These are phyloP conservation scores for Yamagishiella unicocca DNA, from an alignment of 139 green algal species.

Conservation along the genomic window DNA sequence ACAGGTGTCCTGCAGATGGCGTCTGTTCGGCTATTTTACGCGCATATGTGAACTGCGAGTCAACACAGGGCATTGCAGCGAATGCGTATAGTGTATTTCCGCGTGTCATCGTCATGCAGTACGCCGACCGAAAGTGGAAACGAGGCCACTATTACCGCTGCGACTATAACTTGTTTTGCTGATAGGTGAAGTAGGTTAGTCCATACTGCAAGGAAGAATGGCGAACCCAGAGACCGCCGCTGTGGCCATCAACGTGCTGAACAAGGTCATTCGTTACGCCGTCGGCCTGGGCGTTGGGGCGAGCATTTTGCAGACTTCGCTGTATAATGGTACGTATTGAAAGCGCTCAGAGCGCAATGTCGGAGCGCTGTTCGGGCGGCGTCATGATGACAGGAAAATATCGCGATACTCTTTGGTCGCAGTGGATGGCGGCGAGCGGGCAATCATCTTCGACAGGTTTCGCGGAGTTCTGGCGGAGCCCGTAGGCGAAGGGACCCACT, in stretches of 20 bases:
- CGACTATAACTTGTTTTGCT: too few relatives aligned
- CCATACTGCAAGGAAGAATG: conserved; percentile 43
- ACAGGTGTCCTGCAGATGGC: too few relatives aligned
- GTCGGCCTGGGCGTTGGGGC: conserved; percentile 83
- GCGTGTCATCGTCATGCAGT: too few relatives aligned
- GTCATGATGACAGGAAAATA: background rate
- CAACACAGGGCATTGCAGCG: too few relatives aligned
- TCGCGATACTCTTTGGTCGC: conserved; percentile 34
- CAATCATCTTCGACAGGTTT: conserved; percentile 98
- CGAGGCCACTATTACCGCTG: too few relatives aligned
- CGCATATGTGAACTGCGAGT: too few relatives aligned
- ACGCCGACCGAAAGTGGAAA: too few relatives aligned
- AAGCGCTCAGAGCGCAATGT: background rate
- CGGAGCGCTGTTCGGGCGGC: background rate
- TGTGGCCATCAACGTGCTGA: conserved; percentile 69
- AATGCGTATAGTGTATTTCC: too few relatives aligned
- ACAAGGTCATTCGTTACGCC: conserved; percentile 84
- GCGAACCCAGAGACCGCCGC: conserved; percentile 48
- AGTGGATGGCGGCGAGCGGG: conserved; percentile 97
- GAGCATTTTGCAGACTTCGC: conserved; percentile 78
- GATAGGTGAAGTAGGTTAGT: too few relatives aligned
- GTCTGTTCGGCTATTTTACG: too few relatives aligned
- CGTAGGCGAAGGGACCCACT: conserved; percentile 94
- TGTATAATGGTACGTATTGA: conserved; percentile 85
- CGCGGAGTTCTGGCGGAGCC: conserved; percentile 87